Base-by-base conservation (phyloP, 2,329 filamentous ascomycete genomes). In the Aspergillus sergii region DNA sequence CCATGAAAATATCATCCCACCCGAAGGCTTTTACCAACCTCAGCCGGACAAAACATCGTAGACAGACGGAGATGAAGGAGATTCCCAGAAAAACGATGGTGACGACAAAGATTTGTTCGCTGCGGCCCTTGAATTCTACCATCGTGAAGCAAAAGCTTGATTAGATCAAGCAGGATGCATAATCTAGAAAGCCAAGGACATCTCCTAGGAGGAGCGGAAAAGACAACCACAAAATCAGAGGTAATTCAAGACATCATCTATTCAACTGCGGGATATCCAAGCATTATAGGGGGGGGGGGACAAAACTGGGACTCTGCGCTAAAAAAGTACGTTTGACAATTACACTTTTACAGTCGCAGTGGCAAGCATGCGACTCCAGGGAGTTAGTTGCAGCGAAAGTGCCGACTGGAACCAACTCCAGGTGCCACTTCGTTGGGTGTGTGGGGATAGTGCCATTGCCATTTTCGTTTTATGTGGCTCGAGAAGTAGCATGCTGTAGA, bases 1-100 rank as follows among this genome's bases (percentile, higher is more conserved):
- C 70, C 75, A 78, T 78, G 23, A 78, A 59, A 11, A 64, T 64
- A 70, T 79, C 76, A 73, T 79, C 76, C 71, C 74, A 76, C 23
- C 76, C 76, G 66, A 79, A 78, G 32, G 73, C 73, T 60, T 71
- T 74, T 53, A 77, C 73, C 16, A 79, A 53, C 41, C 62, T 69
- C 36, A 77, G 41, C 16, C 76, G 72, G 43, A 77, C 75, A 65
- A 78, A 78, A 59, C 75, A 76, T 74, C 76, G 72, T 51, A 78
- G 64, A 51, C 71, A 71, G 11, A 78, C 75, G 2, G 74, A 62
- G 56, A 75, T 66, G 41, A 76, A 73, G 1, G 75, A 76, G 34
- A 78, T 62, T 4, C 69, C 66, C 39, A 76, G 64, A 48, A 77
- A 77, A 8, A 75, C 43, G 19, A 73, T 64, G 4, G 75, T 75